A percentile compares a stretch with the other conserved stretches of the same genome.
Conservation (phyloP, 163 green algal species). For the Coccomyxa subellipsoidea region DNA sequence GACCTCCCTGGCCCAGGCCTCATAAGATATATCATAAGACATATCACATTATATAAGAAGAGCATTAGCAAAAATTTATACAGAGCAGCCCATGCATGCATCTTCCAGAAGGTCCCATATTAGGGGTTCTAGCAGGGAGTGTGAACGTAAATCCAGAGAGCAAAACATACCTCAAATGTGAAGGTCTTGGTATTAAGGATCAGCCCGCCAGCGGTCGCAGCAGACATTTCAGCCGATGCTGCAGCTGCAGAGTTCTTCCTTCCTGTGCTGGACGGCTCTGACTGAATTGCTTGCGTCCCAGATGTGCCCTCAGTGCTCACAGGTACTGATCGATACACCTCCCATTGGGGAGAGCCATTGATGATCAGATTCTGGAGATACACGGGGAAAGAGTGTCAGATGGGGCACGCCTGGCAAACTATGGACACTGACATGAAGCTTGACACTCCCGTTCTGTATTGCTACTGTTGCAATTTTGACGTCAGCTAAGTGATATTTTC, state of each 20-base stretch:
- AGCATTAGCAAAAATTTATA: no score
- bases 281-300: background rate
- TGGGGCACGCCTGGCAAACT: no score
- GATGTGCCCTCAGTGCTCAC: background rate
- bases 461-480: no score
- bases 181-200: background rate
- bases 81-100: no score
- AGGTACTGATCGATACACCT: conserved; percentile 50
- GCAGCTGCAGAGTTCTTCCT: background rate
- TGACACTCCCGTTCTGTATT: no score
- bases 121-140: no score
- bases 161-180: background rate
- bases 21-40: no score
- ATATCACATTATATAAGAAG: no score
- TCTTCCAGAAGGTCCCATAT: no score
- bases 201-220: background rate
- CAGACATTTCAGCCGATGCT: background rate
- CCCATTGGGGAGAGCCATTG: conserved; percentile 62
- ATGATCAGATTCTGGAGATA: conserved; percentile 53
- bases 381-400: background rate
- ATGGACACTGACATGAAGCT: no score
- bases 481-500: background rate
- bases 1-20: no score
- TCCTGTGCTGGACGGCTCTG: background rate
- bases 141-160: background rate